phyloP scores from a whole-genome alignment of 2,329 filamentous ascomycete species.

The Mariannaea sp. region DNA sequence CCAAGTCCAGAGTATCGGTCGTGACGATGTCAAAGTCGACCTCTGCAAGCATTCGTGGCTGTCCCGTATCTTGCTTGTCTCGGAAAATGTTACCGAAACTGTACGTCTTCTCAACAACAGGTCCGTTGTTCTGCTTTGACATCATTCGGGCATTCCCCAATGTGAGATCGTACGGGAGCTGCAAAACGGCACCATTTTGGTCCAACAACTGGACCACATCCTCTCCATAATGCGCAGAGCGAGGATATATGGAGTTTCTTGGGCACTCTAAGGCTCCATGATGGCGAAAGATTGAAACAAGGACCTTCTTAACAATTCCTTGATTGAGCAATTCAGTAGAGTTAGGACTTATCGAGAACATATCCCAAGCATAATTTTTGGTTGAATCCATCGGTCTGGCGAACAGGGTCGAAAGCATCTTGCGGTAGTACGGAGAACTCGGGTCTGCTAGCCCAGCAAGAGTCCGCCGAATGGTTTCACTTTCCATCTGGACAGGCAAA shows the following conservation, averaged over 20 bases:
- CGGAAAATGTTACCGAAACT: constrained; percentile 89
- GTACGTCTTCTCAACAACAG: constrained; percentile 75
- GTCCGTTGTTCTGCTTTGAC: constrained; percentile 67
- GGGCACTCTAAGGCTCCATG: constrained; percentile 87
- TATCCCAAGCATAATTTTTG: constrained; percentile 81
- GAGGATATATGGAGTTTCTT: constrained; percentile 77
- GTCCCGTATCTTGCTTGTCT: constrained; percentile 75
- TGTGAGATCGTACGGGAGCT: constrained; percentile 93
- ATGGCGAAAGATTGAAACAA: constrained; percentile 79
- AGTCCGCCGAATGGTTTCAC: constrained; percentile 84
- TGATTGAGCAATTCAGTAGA: constrained; percentile 70
- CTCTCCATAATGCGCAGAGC: constrained; percentile 74
- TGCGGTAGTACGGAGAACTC: constrained; percentile 84
- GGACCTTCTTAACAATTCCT: constrained; percentile 72
- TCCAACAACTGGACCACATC: constrained; percentile 83
- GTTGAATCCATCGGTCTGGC: constrained; percentile 75
- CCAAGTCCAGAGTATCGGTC: constrained; percentile 76
- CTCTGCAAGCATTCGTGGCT: constrained; percentile 82
- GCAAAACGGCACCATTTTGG: constrained; percentile 81
- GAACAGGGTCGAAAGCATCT: constrained; percentile 87
- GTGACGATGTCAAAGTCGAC: constrained; percentile 98
- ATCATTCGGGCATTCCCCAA: constrained; percentile 85
- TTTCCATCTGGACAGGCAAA: constrained; percentile 88
- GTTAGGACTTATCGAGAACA: constrained; percentile 60
- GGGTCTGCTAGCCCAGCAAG: constrained; percentile 81